Conservation (phyloP, 768 basidiomycete genomes). For the Macrolepiota fuliginosa region DNA sequence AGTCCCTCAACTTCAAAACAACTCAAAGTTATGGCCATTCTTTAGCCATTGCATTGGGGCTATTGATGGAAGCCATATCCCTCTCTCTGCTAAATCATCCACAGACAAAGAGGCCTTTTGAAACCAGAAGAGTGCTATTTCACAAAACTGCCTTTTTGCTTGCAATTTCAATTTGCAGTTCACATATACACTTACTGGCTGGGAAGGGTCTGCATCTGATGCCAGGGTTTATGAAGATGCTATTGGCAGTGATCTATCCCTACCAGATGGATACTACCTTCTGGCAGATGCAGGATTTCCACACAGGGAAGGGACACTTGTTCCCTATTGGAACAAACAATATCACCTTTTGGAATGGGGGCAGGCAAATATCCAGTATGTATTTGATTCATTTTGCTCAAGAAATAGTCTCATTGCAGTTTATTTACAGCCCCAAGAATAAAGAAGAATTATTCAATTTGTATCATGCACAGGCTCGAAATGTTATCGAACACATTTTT, state of each 20-base stretch:
- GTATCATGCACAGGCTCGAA: conserved; percentile 33
- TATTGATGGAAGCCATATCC: conserved; percentile 28
- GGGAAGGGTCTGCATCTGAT: conserved; percentile 38
- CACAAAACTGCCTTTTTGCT: conserved; percentile 34
- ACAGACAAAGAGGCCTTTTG: conserved; percentile 8
- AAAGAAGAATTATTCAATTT: conserved; percentile 41
- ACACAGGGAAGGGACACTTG: conserved; percentile 23
- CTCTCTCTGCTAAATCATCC: conserved; percentile 15
- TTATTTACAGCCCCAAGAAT: conserved; percentile 27
- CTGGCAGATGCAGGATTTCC: conserved; percentile 31
- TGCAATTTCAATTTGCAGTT: conserved; percentile 31
- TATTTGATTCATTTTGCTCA: conserved; percentile 10
- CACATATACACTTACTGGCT: conserved; percentile 31
- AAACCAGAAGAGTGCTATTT: conserved; percentile 27
- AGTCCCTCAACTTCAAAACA: conserved; percentile 13
- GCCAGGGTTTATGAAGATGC: conserved; percentile 21
- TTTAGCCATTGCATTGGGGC: conserved; percentile 29
- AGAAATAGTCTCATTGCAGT: too few species aligned
- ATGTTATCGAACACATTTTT: conserved; percentile 38
- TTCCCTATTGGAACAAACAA: conserved; percentile 26
- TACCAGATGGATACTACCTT: conserved; percentile 26
- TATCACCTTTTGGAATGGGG: conserved; percentile 36
- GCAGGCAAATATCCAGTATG: conserved; percentile 9
- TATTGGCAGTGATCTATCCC: conserved; percentile 17
- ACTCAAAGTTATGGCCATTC: conserved; percentile 29